A percentile compares a stretch with the other conserved stretches of the same genome.
phyloP scores from a whole-genome alignment of 2,329 filamentous ascomycete genomes.

The Sarocladium kiliense region DNA sequence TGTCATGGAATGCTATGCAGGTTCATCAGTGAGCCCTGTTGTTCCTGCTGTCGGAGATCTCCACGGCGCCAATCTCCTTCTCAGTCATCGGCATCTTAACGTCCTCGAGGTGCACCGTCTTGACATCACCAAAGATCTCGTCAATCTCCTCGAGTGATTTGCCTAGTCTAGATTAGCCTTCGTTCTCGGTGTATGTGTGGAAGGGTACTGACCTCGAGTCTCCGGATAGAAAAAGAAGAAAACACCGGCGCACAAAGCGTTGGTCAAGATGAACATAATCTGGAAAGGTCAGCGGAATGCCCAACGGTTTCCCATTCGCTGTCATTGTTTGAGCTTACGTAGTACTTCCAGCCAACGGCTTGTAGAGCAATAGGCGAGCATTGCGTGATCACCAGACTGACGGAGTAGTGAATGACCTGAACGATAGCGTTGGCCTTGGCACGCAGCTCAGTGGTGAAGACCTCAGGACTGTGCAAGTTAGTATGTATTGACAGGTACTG shows the following conservation, averaged over 20 bases:
- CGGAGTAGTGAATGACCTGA: conserved; percentile 35
- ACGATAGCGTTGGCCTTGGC: conserved; percentile 36
- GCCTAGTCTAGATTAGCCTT: conserved; percentile 18
- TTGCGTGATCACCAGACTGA: conserved; percentile 34
- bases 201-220: conserved; percentile 24
- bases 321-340: conserved; percentile 19
- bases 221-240: conserved; percentile 32
- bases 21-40: conserved; percentile 7
- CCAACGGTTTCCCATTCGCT: not conserved
- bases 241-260: conserved; percentile 28
- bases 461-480: conserved; percentile 27
- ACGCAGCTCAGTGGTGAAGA: conserved; percentile 33
- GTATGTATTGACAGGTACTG: too few species aligned
- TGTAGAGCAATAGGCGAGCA: conserved; percentile 34
- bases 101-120: conserved; percentile 19
- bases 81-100: conserved; percentile 16
- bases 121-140: conserved; percentile 33
- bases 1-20: too few species aligned
- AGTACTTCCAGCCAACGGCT: conserved; percentile 35
- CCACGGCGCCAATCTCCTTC: conserved; percentile 14
- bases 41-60: not conserved
- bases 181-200: not conserved
- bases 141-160: conserved; percentile 36
- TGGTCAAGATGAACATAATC: conserved; percentile 34
- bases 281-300: conserved; percentile 13